These are phyloP conservation scores for Mikania micrantha DNA, from an alignment of 129 eudicot species.

Conservation along the genomic window DNA sequence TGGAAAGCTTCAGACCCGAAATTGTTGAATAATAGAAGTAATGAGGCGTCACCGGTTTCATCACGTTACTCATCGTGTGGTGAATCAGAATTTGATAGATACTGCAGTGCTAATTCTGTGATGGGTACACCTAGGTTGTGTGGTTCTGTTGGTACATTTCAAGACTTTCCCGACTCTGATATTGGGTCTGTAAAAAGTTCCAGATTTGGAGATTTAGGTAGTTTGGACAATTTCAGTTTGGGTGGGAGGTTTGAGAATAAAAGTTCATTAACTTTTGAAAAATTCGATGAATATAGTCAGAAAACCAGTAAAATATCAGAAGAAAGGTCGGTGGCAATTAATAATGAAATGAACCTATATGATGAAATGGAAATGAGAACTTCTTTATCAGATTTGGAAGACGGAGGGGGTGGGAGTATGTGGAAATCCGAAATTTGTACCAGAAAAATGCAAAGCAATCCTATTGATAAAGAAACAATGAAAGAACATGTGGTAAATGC, in stretches of 20 bases:
- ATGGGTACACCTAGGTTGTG: conserved; percentile 90
- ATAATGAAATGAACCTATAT: conserved; percentile 13
- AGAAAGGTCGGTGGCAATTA: conserved; percentile 16
- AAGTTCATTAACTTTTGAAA: conserved; percentile 1
- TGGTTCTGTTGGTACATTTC: conserved; percentile 59
- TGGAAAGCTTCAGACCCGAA: conserved; percentile 32
- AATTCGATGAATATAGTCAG: conserved; percentile 21
- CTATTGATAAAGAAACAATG: neutral
- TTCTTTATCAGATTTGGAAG: conserved; percentile 14
- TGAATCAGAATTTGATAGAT: conserved; percentile 85
- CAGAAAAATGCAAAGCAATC: conserved; percentile 12
- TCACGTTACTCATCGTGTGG: conserved; percentile 81
- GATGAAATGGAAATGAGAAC: conserved; percentile 28
- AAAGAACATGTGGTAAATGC: conserved; percentile 1
- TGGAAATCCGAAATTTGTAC: conserved; percentile 21
- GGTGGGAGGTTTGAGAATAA: conserved; percentile 37
- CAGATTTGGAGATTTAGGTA: conserved; percentile 38
- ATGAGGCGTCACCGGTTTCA: conserved; percentile 36
- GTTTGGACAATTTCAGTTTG: conserved; percentile 37
- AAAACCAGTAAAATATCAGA: conserved; percentile 17
- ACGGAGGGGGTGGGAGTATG: conserved; percentile 26
- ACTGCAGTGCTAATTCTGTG: conserved; percentile 82
- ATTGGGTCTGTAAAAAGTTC: conserved; percentile 62
- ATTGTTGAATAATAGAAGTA: conserved; percentile 30
- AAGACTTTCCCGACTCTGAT: conserved; percentile 57